A percentile compares a stretch with the other conserved stretches of the same genome.
phyloP scores from a whole-genome alignment of 371 early-diverging fungal species.

The Lichtheimia ornata region DNA sequence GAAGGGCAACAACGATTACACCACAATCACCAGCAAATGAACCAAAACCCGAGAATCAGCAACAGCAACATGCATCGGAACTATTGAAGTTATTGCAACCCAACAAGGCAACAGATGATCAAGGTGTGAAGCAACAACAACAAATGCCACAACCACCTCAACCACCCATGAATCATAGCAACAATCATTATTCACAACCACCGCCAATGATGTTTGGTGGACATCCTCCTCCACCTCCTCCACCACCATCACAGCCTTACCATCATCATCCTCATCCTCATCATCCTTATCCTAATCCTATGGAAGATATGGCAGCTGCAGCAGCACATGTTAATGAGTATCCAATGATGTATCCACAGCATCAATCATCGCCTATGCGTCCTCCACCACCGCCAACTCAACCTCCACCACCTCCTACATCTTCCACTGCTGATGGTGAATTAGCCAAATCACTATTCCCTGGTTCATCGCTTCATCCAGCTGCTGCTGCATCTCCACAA shows the following conservation, averaged over 20 bases:
- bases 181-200: constrained; percentile 3
- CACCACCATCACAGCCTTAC: not conserved
- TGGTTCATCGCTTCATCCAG: constrained; percentile 5
- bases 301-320: not conserved
- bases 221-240: constrained; percentile 8
- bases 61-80: constrained; percentile 5
- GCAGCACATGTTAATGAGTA: not conserved
- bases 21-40: constrained; percentile 9
- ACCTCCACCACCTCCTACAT: constrained; percentile 2
- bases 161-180: constrained; percentile 4
- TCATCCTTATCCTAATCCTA: constrained; percentile 1
- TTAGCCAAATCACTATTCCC: not conserved
- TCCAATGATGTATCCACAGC: constrained; percentile 1
- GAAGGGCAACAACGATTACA: constrained; percentile 21
- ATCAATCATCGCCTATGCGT: constrained; percentile 6
- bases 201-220: not conserved
- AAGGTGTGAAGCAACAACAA: constrained; percentile 8
- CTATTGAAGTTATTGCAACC: constrained; percentile 13
- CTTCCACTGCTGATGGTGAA: not conserved
- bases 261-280: constrained; percentile 3
- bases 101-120: constrained; percentile 5
- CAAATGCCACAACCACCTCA: constrained; percentile 7
- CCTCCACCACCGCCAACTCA: constrained; percentile 5
- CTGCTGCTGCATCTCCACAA: constrained; percentile 45
- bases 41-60: constrained; percentile 2